phyloP scores from a whole-genome alignment of 495 filamentous ascomycete species.

The Neurospora sublineolata region DNA sequence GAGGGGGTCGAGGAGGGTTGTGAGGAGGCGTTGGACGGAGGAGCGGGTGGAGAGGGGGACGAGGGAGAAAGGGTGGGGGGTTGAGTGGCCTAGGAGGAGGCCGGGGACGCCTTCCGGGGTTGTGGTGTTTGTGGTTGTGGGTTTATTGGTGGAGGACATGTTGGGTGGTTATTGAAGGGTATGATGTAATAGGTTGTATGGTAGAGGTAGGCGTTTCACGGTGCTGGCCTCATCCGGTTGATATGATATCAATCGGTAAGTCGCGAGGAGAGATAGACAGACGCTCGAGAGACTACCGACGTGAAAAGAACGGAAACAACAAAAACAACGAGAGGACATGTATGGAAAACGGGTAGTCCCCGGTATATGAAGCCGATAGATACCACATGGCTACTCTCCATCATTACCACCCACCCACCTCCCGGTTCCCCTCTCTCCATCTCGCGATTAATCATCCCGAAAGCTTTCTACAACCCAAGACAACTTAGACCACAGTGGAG shows the following conservation, averaged over 20 bases:
- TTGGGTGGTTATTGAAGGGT: background rate
- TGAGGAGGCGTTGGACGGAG: conserved; percentile 47
- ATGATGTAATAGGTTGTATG: background rate
- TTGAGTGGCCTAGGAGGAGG: conserved; percentile 39
- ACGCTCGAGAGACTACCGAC: background rate
- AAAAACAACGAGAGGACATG: background rate
- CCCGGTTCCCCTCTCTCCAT: background rate
- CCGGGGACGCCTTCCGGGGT: conserved; percentile 7
- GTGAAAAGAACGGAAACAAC: background rate
- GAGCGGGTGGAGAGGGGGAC: conserved; percentile 35
- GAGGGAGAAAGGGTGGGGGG: conserved; percentile 38
- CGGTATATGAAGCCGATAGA: background rate
- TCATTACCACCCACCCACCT: background rate
- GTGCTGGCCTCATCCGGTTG: background rate
- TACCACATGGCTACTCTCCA: background rate
- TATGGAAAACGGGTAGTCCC: background rate
- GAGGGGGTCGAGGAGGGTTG: conserved; percentile 50
- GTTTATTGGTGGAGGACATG: background rate
- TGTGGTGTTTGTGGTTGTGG: background rate
- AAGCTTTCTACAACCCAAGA: too few relatives aligned
- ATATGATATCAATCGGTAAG: background rate
- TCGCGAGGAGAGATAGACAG: background rate
- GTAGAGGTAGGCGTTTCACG: background rate
- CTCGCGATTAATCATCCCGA: background rate
- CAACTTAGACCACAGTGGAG: background rate